Percentiles rank a stretch among this genome's conserved stretches.
phyloP scores from a whole-genome alignment of 257 asterid species.

The Ligustrum vulgare region DNA sequence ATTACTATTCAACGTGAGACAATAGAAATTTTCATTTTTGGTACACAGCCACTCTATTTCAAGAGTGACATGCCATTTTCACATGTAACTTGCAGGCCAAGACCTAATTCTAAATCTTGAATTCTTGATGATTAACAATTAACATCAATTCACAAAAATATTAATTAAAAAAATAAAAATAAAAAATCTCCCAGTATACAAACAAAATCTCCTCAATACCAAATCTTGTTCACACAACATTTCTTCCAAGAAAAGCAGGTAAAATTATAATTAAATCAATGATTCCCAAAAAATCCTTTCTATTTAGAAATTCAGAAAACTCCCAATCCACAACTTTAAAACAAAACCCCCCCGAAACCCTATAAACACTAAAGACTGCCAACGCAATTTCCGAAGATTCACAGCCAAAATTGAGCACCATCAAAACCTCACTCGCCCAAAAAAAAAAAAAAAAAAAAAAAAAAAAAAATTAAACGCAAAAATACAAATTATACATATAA shows the following conservation, averaged over 20 bases:
- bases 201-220: background rate
- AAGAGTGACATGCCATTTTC: background rate
- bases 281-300: background rate
- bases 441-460: background rate
- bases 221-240: background rate
- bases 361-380: background rate
- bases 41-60: too few relatives aligned
- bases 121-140: background rate
- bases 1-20: background rate
- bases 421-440: background rate
- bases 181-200: constrained; percentile 4
- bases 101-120: constrained; percentile 5
- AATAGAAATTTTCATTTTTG: background rate
- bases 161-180: background rate
- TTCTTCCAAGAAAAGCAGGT: background rate
- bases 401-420: background rate
- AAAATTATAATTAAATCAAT: background rate
- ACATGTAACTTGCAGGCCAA: background rate
- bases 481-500: background rate
- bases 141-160: background rate
- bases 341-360: background rate
- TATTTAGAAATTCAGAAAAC: background rate
- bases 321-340: background rate
- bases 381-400: background rate
- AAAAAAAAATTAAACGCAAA: background rate